These are phyloP conservation scores for Porphyrellus cyaneotinctus DNA, from an alignment of 768 basidiomycete genomes.

Conservation along the genomic window DNA sequence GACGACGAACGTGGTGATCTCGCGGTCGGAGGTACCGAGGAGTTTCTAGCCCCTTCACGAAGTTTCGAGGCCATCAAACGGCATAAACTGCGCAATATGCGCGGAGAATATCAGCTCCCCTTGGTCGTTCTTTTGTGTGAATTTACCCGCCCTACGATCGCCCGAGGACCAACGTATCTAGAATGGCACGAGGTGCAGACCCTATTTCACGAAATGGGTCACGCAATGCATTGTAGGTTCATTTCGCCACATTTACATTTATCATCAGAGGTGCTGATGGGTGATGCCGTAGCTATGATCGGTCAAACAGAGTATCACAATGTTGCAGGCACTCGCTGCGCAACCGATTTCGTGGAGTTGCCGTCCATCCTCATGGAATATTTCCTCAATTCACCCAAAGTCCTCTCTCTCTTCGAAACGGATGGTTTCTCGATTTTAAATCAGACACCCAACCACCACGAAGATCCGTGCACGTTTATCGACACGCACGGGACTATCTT, in stretches of 20 bases:
- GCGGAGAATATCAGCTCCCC: slow-evolving; percentile 81
- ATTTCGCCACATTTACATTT: not conserved
- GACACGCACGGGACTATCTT: slow-evolving; percentile 91
- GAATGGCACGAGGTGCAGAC: slow-evolving; percentile 94
- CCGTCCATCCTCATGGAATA: slow-evolving; percentile 99
- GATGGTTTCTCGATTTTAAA: slow-evolving; percentile 43
- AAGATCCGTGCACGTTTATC: slow-evolving; percentile 75
- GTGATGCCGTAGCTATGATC: slow-evolving; percentile 75
- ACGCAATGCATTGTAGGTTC: slow-evolving; percentile 97
- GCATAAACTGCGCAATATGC: slow-evolving; percentile 53
- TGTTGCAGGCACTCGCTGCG: slow-evolving; percentile 94
- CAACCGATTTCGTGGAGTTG: slow-evolving; percentile 97
- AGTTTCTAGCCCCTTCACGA: slow-evolving; percentile 44
- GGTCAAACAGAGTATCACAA: slow-evolving; percentile 97
- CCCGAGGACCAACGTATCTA: slow-evolving; percentile 66
- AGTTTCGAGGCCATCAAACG: slow-evolving; percentile 64
- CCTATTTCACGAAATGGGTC: slow-evolving; percentile 98
- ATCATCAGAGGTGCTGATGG: slow-evolving; percentile 3
- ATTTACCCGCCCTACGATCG: slow-evolving; percentile 60
- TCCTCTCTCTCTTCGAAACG: slow-evolving; percentile 73
- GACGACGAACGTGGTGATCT: slow-evolving; percentile 78
- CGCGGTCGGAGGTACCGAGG: slow-evolving; percentile 35
- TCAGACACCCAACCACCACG: slow-evolving; percentile 60
- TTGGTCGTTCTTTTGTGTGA: slow-evolving; percentile 90
- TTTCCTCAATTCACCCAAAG: slow-evolving; percentile 80